A percentile compares a stretch with the other conserved stretches of the same genome.
Evolutionary conservation across 192 early-diverging fungal genomes (phyloP).

Genomic region (Coemansia asiatica): DNA sequence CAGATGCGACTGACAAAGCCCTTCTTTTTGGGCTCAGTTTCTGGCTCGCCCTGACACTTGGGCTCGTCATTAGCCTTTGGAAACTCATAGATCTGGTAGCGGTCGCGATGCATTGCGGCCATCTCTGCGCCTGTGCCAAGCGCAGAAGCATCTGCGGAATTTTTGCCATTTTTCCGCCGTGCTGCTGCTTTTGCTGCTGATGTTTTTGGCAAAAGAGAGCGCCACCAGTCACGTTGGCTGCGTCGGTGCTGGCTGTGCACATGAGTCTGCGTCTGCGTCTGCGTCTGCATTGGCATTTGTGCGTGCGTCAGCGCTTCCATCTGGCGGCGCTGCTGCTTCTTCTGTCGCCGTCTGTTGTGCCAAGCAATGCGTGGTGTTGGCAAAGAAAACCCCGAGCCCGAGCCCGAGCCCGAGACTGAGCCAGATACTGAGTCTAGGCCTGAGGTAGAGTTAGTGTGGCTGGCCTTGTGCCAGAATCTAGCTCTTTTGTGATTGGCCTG

Average conservation of each 20-base stretch:
- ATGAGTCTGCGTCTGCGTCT: neutral
- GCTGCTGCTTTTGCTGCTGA: too few species aligned
- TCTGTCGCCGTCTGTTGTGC: conserved; percentile 2
- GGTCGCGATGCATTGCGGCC: neutral
- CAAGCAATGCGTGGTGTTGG: neutral
- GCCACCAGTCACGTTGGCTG: conserved; percentile 5
- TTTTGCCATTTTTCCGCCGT: neutral
- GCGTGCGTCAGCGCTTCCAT: neutral
- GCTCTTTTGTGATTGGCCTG: neutral
- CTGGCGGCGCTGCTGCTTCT: conserved; percentile 7
- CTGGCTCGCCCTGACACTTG: neutral
- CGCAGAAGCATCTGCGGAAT: neutral
- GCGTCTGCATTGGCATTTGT: too few species aligned
- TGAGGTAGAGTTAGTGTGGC: neutral
- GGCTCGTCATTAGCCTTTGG: conserved; percentile 3
- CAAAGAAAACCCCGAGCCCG: neutral
- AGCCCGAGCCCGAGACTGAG: conserved; percentile 9
- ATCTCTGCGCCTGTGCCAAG: neutral
- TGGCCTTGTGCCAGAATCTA: neutral
- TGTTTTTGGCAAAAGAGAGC: neutral
- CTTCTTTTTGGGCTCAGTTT: neutral
- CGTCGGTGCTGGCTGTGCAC: neutral
- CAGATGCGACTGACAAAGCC: conserved; percentile 8
- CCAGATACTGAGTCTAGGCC: neutral
- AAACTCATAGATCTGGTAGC: conserved; percentile 3